Base-by-base conservation (phyloP, 495 filamentous ascomycete genomes). In the Aspergillus haitiensis region DNA sequence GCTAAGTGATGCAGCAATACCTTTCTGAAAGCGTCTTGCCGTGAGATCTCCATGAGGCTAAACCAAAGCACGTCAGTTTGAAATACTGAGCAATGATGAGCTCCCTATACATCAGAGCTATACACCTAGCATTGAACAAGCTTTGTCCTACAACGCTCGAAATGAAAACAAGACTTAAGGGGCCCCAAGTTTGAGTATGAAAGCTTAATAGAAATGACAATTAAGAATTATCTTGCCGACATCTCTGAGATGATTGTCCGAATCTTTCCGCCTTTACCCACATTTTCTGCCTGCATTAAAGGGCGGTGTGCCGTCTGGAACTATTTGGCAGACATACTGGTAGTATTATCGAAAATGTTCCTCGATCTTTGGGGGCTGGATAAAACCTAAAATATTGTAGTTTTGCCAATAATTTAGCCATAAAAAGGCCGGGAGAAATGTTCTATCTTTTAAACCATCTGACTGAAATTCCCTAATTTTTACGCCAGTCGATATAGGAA, bases 11-110 rank as follows among this genome's bases (percentile, higher is more conserved):
- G 27, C 9, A 21, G 42, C 46, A 62, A 63, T 70, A 77, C 77
- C 71, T 70, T 68, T 42, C 64, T 70, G 60, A 80, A 80, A 37
- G 71, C 65, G 65, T 78, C 70, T 52, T 80, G 75, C 39, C 69
- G 67, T 40, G 68, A 64, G 49, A 58, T 65, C 50, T 77, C 75
- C 75, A 78, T 80, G 44, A 40, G 39, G 55, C 40, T 40, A 31
- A 39, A 33, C 54, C 56, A 34, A 50, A 16, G 55, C 45, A 53
- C 51, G 44, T 18, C 36, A 37, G 11, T 47, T 31, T 27, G 35
- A 11, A 34, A 32, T 44, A 31, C 55, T 56, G 12, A 42, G 5
- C 31, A n/a, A 56, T 42, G 16, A 40, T 50, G 52, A 51, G 4
- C 3, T 31, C 13, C 31, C 9, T 52, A 46, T 47, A 27, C 56